Evolutionary conservation across 1,139 yeast species (phyloP), one percentile per base, ranked within the genome.

Genomic region (Yamadazyma sp.): DNA sequence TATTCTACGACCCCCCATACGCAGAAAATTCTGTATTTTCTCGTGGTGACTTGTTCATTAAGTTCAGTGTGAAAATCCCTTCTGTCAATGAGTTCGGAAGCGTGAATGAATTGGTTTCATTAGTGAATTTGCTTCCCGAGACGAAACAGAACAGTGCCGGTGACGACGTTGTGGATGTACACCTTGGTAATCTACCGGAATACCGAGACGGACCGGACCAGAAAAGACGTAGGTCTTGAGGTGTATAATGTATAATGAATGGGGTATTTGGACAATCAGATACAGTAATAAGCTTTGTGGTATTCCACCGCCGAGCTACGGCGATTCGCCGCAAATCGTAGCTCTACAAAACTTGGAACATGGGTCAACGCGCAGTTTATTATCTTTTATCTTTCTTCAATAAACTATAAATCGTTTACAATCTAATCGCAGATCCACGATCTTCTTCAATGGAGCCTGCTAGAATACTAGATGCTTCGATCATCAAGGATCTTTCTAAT

Each of bases 401-500:
- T n/a, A n/a, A n/a, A n/a, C n/a, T n/a, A n/a, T n/a, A n/a, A n/a
- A n/a, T n/a, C n/a, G n/a, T n/a, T n/a, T n/a, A n/a, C n/a, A n/a
- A n/a, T n/a, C n/a, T n/a, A 8, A 9, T 24, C 26, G 26, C 11
- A 10, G n/a, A 24, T 11, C n/a, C 5, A 26, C n/a, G n/a, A 12
- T 4, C 16, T 11, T 26, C n/a, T 6, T 16, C 30, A 9, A 28
- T 28, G 31, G 31, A 28, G 12, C 31, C 31, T 3, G 33, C 24
- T 6, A 59, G 55, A 39, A 64, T 70, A n/a, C 57, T 71, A 72
- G 98, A 91, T 48, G 79, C 81, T 51, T 75, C 87, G 20, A 78
- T 89, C 42, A 76, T 82, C 47, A 85, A 87, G 59, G 97, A 96
- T 35, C 75, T 92, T 38, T 81, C 86, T 50, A 96, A 94, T 61